Conservation (phyloP, 2,329 filamentous ascomycete species). For the Sphaerulina musiva region DNA sequence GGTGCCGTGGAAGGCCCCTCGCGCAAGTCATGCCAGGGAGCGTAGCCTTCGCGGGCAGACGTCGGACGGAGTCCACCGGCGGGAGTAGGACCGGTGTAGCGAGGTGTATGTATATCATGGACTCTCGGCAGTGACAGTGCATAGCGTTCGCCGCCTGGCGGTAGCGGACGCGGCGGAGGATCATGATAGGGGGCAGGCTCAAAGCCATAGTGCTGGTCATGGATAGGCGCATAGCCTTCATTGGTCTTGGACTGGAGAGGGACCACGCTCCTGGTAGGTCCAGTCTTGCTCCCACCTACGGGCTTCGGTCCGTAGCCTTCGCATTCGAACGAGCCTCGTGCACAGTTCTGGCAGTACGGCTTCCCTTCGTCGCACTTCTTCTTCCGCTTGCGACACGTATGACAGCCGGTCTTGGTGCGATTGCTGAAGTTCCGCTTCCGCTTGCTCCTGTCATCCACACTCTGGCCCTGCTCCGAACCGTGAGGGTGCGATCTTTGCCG, state of each 20-base stretch:
- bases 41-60: slow-evolving; percentile 7
- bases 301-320: slow-evolving; percentile 65
- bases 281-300: slow-evolving; percentile 13
- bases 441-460: slow-evolving; percentile 48
- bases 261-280: slow-evolving; percentile 11
- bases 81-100: slow-evolving; percentile 8
- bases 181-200: slow-evolving; percentile 17
- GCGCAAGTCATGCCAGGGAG: slow-evolving; percentile 1
- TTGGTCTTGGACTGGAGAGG: slow-evolving; percentile 17
- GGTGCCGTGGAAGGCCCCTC: background rate
- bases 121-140: slow-evolving; percentile 3
- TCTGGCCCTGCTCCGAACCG: background rate
- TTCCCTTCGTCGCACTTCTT: slow-evolving; percentile 97
- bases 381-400: slow-evolving; percentile 85
- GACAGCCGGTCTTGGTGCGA: slow-evolving; percentile 88
- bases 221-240: slow-evolving; percentile 4
- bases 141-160: slow-evolving; percentile 6
- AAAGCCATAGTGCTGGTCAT: slow-evolving; percentile 11
- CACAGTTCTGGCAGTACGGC: slow-evolving; percentile 87
- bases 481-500: slow-evolving; percentile 33
- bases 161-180: background rate
- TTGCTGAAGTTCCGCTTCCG: slow-evolving; percentile 83
- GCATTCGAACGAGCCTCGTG: slow-evolving; percentile 82
- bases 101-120: slow-evolving; percentile 6
- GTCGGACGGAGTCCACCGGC: slow-evolving; percentile 15